Evolutionary conservation across 306 rosid species (phyloP), one percentile per base, ranked within the genome.

Genomic region (Cajanus cajan): DNA sequence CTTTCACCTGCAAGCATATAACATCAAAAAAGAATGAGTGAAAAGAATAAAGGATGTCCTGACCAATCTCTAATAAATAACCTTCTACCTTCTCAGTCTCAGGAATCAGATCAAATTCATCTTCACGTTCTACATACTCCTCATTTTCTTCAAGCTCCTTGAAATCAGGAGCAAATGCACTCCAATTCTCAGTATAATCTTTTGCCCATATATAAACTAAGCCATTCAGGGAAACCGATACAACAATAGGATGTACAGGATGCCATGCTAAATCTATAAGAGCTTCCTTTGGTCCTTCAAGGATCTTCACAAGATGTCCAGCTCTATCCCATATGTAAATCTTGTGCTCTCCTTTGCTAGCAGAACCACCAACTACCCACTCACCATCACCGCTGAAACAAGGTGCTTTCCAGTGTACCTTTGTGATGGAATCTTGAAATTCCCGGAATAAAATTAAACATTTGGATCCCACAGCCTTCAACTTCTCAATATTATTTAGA

Each of bases 111-210:
- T 96, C 99, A 87, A 96, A 96, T 58, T 96, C 99, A 82, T 96
- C 99, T 84, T 95, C 99, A 36, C 92, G 86, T 78, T 95, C 99
- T 2, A 95, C 86, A 8, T 95, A 92, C 83, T 95, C 98, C 80
- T 92, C 98, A 39, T 95, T 95, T 88, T 95, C 99, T 80, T 95
- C 99, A 3, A 95, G 97, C 90, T 95, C 99, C 82, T 95, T 95
- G 82, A 95, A 95, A 82, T 95, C 99, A 59, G 98, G 99, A 78
- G 99, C 99, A 90, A 95, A 95, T 65, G 99, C 98, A 89, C 99
- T 95, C 99, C 98, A 93, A 74, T 91, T 93, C 90, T 95, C 99
- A 16, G 98, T 95, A 74, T 93, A 93, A 84, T 95, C 99, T 88
- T 95, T 95, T 25, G 99, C 99, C 97, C 99, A 95, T 21, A 95